Evolutionary conservation across 2,329 filamentous ascomycete genomes (phyloP), one percentile per base, ranked within the genome.

Genomic region (Colletotrichum somersetense): DNA sequence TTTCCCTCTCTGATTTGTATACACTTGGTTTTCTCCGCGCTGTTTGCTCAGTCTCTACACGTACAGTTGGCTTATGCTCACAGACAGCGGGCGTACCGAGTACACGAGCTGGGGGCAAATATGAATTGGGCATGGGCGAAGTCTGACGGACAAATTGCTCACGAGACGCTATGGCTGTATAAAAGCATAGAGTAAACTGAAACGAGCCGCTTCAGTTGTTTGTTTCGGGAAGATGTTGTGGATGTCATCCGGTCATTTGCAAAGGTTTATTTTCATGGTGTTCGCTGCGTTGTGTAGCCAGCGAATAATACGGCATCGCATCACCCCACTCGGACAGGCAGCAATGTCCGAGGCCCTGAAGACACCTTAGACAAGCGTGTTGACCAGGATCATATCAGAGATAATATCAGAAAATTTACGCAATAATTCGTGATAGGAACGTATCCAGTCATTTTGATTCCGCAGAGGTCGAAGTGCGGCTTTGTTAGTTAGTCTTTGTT

Each of bases 1-100:
- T 30, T 4, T 5, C 35, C 6, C 35, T 6, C 14, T 26, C 20
- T 1, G 2, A 5, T 18, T 5, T 0, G 16, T 5, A 23, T 0
- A 8, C 5, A 5, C 12, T 0, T 14, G 12, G 26, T 26, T 10
- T 8, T 0, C 2, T 2, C 23, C 5, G 12, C 5, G 1, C 14
- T 14, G 2, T 16, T 26, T 16, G 2, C 12, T 52, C 2, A 26
- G 8, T 5, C 14, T 14, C 48, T 16, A 30, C 2, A 30, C 2
- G 2, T 2, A 6, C 30, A 23, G n/a, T 10, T 46, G 44, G 44
- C 18, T 20, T n/a, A 18, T 46, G 4, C 42, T 44, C 5, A 20
- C 16, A 7, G 42, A 44, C 16, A 44, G 42, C 16, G 16, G 42
- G 42, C 16, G 42, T 35, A 35, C 3, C 6, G 35, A 35, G 35